Evolutionary conservation across 2,329 filamentous ascomycete genomes (phyloP), one percentile per base, ranked within the genome.

Genomic region (Leptoxyphium fumago): DNA sequence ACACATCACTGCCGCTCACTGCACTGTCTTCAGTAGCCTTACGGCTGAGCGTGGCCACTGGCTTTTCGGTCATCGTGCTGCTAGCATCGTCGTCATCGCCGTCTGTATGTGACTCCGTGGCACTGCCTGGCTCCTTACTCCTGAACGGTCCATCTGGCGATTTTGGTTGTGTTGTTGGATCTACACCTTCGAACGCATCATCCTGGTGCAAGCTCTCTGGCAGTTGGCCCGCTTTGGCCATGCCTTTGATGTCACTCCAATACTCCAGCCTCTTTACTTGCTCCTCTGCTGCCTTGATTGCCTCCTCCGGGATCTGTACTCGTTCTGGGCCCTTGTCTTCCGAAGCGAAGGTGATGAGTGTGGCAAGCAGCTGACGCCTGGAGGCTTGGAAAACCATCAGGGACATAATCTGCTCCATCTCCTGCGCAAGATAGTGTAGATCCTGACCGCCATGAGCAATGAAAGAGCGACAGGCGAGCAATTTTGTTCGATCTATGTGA

Each of bases 351-450:
- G 75, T 48, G 18, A 57, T 78, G 40, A 98, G 67, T 42, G 78
- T 75, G 14, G 76, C 71, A 13, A 95, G 70, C 3, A 96, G 71
- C 45, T 87, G 77, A 48, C 81, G 77, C 18, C 88, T 76, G 2
- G 88, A 94, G 14, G 81, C 80, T 61, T 96, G 89, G 59, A 94
- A 98, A 15, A 98, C 72, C 55, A 96, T 84, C 46, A 83, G 71
- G 0, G 77, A 71, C 86, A 94, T 88, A 52, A 94, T 83, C 39
- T 86, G 78, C 44, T 84, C 81, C 72, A 94, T 89, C 59, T 80
- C 55, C 2, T 82, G 73, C 48, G 82, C 73, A 15, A 98, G 68
- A 48, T 86, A 82, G 43, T 73, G 72, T 26, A 96, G 67, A 53
- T 95, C 86, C 18, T 83, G 78, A 5, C 76, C 77, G 15, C 77